phyloP scores from a whole-genome alignment of 768 basidiomycete genomes.

The Butyriboletus loyo region DNA sequence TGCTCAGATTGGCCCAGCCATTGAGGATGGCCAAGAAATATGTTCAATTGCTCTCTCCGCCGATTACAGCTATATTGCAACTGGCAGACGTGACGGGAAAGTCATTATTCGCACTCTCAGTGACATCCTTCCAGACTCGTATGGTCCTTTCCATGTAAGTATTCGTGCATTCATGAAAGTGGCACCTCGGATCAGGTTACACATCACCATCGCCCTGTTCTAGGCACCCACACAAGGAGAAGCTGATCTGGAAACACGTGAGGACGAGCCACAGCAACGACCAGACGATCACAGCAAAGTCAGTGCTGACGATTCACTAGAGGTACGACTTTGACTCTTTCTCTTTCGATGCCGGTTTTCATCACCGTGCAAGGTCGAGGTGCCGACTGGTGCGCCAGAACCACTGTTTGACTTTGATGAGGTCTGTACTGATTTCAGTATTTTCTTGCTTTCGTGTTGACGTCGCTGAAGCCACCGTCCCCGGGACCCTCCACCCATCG shows the following conservation, averaged over 20 bases:
- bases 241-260: too few relatives aligned
- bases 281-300: not conserved
- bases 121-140: not conserved
- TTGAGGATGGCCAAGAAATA: not conserved
- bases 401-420: not conserved
- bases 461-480: too few relatives aligned
- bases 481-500: too few relatives aligned
- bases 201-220: too few relatives aligned
- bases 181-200: too few relatives aligned
- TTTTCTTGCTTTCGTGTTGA: not conserved
- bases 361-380: not conserved
- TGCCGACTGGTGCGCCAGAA: too few relatives aligned
- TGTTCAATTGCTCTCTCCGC: not conserved
- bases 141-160: too few relatives aligned
- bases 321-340: not conserved
- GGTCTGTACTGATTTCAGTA: not conserved
- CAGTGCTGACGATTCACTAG: not conserved
- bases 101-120: not conserved
- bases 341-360: not conserved
- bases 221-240: too few relatives aligned
- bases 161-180: not conserved
- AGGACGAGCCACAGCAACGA: too few relatives aligned
- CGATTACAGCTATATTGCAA: not conserved
- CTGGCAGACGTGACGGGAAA: not conserved
- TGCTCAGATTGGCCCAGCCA: not conserved